Evolutionary conservation across 2,329 filamentous ascomycete species (phyloP), one percentile per base, ranked within the genome.

Genomic region (Nemania diffusa): DNA sequence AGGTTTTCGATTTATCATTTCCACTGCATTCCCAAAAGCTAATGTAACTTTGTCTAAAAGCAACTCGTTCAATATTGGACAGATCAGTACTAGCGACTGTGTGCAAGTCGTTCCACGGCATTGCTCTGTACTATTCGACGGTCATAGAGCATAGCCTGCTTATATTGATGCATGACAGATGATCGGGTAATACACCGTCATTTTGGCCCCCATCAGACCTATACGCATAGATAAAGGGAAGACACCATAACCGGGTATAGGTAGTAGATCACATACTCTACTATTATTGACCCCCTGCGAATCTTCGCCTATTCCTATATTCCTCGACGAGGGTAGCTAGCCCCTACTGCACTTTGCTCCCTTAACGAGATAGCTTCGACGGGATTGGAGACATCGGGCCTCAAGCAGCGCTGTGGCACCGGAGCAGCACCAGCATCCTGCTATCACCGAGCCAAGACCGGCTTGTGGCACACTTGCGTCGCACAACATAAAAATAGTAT

Each of bases 141-240:
- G 57, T 64, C 17, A 26, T 34, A 20, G 51, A 29, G 29, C 52
- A 37, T 29, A 57, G 58, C 58, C 50, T 65, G 32, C 56, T 50
- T 64, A 55, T 64, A 66, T 68, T 68, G 62, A 61, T 68, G 68
- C 68, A 68, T 65, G 69, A 69, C 66, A 62, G 63, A 67, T 66
- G 40, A 64, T 58, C 40, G 59, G 62, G 63, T 63, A 67, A 67
- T 60, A 51, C 60, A 48, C 42, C 51, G 34, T 62, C 50, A 9
- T 58, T 44, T 51, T 37, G 57, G 52, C 65, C 48, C 42, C 52
- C 53, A 65, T 57, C 50, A 27, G 40, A 48, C 44, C 24, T 27
- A n/a, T n/a, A n/a, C n/a, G n/a, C n/a, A 40, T 51, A 64, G 61
- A 58, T 60, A 58, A 69, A 67, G 62, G 6, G 57, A 34, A 59